Conservation (phyloP, 371 early-diverging fungal genomes). For the Sporodiniella umbellata region DNA sequence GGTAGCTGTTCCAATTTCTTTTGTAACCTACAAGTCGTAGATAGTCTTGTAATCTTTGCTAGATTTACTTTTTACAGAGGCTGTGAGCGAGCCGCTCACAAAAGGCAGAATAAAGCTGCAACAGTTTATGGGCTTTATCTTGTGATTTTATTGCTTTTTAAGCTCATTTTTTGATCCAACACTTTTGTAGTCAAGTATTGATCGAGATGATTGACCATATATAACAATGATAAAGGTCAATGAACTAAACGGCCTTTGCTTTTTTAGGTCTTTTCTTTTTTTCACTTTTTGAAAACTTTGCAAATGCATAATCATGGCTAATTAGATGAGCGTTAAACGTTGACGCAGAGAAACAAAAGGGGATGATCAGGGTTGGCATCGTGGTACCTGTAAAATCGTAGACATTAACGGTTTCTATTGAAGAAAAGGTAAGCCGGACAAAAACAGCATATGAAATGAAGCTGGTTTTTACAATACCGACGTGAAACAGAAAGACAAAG, state of each 20-base stretch:
- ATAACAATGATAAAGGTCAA: slow-evolving; percentile 74
- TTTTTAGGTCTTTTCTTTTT: slow-evolving; percentile 53
- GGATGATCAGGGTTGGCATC: slow-evolving; percentile 61
- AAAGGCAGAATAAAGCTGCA: slow-evolving; percentile 63
- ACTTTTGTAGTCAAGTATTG: slow-evolving; percentile 28
- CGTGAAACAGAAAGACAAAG: too few relatives aligned
- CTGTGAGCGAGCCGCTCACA: slow-evolving; percentile 48
- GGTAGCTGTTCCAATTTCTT: slow-evolving; percentile 59
- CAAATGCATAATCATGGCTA: slow-evolving; percentile 75
- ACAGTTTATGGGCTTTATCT: slow-evolving; percentile 55
- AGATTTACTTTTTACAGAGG: slow-evolving; percentile 33
- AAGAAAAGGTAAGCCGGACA: slow-evolving; percentile 43
- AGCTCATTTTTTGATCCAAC: background rate
- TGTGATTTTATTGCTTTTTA: background rate
- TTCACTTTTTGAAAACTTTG: slow-evolving; percentile 64
- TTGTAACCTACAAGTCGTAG: slow-evolving; percentile 66
- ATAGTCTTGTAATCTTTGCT: slow-evolving; percentile 8
- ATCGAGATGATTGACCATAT: slow-evolving; percentile 58
- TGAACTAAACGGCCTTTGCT: slow-evolving; percentile 62
- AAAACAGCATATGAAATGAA: too few relatives aligned
- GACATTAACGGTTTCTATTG: background rate
- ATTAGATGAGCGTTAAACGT: slow-evolving; percentile 85
- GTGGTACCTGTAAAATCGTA: slow-evolving; percentile 55
- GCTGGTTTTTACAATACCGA: too few relatives aligned
- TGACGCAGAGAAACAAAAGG: slow-evolving; percentile 84